These are phyloP conservation scores for Ephemerocybe angulata DNA, from an alignment of 768 basidiomycete genomes.

Conservation along the genomic window DNA sequence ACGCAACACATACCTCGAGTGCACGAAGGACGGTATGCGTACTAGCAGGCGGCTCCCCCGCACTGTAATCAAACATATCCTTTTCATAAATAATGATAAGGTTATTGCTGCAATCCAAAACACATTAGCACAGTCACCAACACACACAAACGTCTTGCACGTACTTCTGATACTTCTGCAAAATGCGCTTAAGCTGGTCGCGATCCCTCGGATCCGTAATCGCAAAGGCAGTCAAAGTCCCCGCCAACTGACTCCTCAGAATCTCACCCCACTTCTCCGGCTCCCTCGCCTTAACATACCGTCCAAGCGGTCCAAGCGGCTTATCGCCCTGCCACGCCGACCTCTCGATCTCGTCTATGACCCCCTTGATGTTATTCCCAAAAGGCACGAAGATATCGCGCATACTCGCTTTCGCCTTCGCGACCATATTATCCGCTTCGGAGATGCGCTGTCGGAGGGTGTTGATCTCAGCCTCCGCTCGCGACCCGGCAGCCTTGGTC, in stretches of 20 bases:
- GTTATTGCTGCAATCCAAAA: constrained; percentile 34
- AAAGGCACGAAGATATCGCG: constrained; percentile 59
- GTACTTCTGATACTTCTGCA: constrained; percentile 61
- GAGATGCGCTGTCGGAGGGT: constrained; percentile 39
- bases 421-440: constrained; percentile 48
- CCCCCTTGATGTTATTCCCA: constrained; percentile 55
- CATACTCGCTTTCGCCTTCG: constrained; percentile 45
- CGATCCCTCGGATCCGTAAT: constrained; percentile 70
- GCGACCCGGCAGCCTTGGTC: no score
- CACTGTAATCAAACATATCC: constrained; percentile 78
- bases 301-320: constrained; percentile 79
- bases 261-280: constrained; percentile 57
- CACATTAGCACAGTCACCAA: background rate
- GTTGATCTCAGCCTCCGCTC: constrained; percentile 21
- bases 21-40: constrained; percentile 78
- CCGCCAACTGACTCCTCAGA: constrained; percentile 60
- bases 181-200: constrained; percentile 49
- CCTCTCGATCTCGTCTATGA: constrained; percentile 50
- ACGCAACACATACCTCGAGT: constrained; percentile 63
- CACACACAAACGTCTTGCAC: constrained; percentile 14
- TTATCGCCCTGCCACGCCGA: constrained; percentile 59
- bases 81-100: constrained; percentile 62
- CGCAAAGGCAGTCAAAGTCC: constrained; percentile 65
- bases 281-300: constrained; percentile 72
- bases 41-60: constrained; percentile 64